Conservation (phyloP, 2,329 filamentous ascomycete species). For the Emergomyces pasteurianus region DNA sequence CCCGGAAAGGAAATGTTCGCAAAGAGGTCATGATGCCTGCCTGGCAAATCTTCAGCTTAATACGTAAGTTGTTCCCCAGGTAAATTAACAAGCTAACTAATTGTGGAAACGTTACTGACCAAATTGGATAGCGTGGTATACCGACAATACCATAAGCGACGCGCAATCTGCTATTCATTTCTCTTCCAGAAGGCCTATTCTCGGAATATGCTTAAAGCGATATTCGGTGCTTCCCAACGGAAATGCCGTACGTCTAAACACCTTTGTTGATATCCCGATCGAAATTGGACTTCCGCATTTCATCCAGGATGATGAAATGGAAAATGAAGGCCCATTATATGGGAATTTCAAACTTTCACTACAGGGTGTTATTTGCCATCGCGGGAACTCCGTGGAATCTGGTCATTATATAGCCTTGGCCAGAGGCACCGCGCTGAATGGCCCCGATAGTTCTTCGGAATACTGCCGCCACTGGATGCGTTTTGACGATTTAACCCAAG, state of each 20-base stretch:
- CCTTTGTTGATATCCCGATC: constrained; percentile 81
- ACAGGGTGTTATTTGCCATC: constrained; percentile 86
- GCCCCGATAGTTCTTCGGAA: constrained; percentile 35
- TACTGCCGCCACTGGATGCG: constrained; percentile 71
- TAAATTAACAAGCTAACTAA: too few species aligned
- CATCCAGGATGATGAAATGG: constrained; percentile 64
- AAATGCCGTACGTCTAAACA: constrained; percentile 58
- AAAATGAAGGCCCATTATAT: constrained; percentile 55
- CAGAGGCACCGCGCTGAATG: constrained; percentile 46
- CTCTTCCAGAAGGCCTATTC: constrained; percentile 64
- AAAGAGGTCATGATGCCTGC: constrained; percentile 92
- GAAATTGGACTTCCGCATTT: constrained; percentile 78
- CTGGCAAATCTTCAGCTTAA: constrained; percentile 92
- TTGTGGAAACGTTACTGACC: constrained; percentile 16
- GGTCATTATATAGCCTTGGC: constrained; percentile 88
- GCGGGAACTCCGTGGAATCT: constrained; percentile 70
- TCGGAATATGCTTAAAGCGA: constrained; percentile 86
- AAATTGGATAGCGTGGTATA: constrained; percentile 66
- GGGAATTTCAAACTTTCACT: constrained; percentile 89
- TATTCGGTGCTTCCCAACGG: constrained; percentile 66
- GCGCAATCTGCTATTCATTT: constrained; percentile 78
- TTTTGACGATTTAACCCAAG: constrained; percentile 73
- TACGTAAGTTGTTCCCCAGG: constrained; percentile 50
- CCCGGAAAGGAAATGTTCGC: constrained; percentile 25
- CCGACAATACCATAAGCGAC: constrained; percentile 53